phyloP scores from a whole-genome alignment of 75 land plant genomes.

The Pinus albicaulis region DNA sequence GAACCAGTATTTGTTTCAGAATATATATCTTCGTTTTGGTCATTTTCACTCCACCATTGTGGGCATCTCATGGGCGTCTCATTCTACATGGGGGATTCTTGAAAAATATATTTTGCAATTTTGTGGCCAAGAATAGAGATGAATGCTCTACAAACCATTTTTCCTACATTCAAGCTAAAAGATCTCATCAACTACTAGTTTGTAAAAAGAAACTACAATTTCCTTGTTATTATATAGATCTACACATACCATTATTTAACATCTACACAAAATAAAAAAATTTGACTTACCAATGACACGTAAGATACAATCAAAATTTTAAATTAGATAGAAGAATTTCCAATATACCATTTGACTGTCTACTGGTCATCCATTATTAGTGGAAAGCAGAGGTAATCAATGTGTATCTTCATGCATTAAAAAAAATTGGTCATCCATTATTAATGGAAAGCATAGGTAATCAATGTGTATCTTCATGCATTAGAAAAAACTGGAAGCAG shows the following conservation, averaged over 20 bases:
- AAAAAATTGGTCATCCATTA: slow-evolving; percentile 81
- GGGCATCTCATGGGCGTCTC: too few species aligned
- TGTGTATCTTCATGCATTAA: slow-evolving; percentile 78
- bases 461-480: slow-evolving; percentile 92
- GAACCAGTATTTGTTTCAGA: slow-evolving; percentile 42
- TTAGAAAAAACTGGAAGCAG: slow-evolving; percentile 12
- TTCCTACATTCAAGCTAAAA: slow-evolving; percentile 60
- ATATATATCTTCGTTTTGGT: slow-evolving; percentile 19
- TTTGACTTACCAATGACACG: not conserved
- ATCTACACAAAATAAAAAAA: slow-evolving; percentile 27
- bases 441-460: slow-evolving; percentile 93
- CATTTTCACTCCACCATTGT: too few species aligned
- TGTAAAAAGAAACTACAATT: slow-evolving; percentile 60
- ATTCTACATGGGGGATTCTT: slow-evolving; percentile 34
- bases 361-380: slow-evolving; percentile 97
- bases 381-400: slow-evolving; percentile 95
- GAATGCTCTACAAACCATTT: slow-evolving; percentile 65
- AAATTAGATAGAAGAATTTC: not conserved
- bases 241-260: slow-evolving; percentile 62
- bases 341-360: slow-evolving; percentile 75
- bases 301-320: not conserved
- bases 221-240: slow-evolving; percentile 73
- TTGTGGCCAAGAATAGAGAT: slow-evolving; percentile 77
- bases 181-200: slow-evolving; percentile 64
- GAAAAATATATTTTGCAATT: too few species aligned